phyloP scores from a whole-genome alignment of 345 rosid species.

The thale cress (Arabidopsis thaliana) region TAIR10.1 NC_003075.7:11393501-11394000 shows the following conservation, averaged over 20 bases:
- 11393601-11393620: constrained; percentile 10
- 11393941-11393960: constrained; percentile 9
- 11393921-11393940: constrained; percentile 15
- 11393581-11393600: not conserved
- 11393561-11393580: constrained; percentile 7
- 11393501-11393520: not conserved
- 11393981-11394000: not conserved
- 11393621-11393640: constrained; percentile 17
- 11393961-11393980: not conserved
- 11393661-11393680: constrained; percentile 23
- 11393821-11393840: not conserved
- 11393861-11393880: not conserved
- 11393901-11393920: not conserved
- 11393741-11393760: not conserved
- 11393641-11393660: constrained; percentile 4
- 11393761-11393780: not conserved
- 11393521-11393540: not conserved
- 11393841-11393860: not conserved
- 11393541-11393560: not conserved
- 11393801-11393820: not conserved
- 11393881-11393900: too few relatives aligned
- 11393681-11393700: constrained; percentile 1
- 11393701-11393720: not conserved
- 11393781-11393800: not conserved
- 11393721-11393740: not conserved